Percentiles rank a stretch among this genome's conserved stretches.
Conservation (phyloP, 2,329 filamentous ascomycete species). For the Fusarium protoensiforme region DNA sequence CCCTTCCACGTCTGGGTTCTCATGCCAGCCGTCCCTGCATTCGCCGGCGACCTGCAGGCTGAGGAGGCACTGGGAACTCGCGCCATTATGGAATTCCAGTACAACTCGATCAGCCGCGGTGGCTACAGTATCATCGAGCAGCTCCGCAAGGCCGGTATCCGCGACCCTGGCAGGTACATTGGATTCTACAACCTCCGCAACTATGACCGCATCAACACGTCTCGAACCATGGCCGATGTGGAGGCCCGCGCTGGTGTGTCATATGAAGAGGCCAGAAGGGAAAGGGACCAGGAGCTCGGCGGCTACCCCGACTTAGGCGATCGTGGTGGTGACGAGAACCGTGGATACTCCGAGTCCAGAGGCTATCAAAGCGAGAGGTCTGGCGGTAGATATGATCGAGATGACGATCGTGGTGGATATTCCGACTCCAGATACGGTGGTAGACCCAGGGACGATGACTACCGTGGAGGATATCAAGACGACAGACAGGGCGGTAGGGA, state of each 20-base stretch:
- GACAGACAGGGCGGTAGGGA: background rate
- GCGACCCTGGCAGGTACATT: conserved; percentile 77
- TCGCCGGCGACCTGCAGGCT: conserved; percentile 81
- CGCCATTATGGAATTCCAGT: conserved; percentile 91
- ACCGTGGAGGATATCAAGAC: conserved; percentile 4
- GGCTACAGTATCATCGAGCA: conserved; percentile 82
- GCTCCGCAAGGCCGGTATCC: conserved; percentile 74
- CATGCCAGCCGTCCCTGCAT: conserved; percentile 84
- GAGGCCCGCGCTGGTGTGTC: conserved; percentile 73
- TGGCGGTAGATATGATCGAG: conserved; percentile 5
- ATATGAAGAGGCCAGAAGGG: conserved; percentile 74
- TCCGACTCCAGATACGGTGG: background rate
- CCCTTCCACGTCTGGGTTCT: conserved; percentile 80
- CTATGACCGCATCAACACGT: conserved; percentile 84
- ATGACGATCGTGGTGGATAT: background rate
- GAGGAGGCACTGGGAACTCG: conserved; percentile 80
- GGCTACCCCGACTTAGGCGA: conserved; percentile 51
- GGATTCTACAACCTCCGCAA: conserved; percentile 87
- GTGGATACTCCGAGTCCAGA: conserved; percentile 5
- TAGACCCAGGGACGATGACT: conserved; percentile 10
- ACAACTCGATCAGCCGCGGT: conserved; percentile 81
- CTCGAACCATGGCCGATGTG: conserved; percentile 67
- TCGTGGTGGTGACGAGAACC: conserved; percentile 28
- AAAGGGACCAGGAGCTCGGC: conserved; percentile 70
- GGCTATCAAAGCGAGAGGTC: conserved; percentile 20